phyloP scores from a whole-genome alignment of 139 green algal genomes.

The Chlamydomonas sp. region DNA sequence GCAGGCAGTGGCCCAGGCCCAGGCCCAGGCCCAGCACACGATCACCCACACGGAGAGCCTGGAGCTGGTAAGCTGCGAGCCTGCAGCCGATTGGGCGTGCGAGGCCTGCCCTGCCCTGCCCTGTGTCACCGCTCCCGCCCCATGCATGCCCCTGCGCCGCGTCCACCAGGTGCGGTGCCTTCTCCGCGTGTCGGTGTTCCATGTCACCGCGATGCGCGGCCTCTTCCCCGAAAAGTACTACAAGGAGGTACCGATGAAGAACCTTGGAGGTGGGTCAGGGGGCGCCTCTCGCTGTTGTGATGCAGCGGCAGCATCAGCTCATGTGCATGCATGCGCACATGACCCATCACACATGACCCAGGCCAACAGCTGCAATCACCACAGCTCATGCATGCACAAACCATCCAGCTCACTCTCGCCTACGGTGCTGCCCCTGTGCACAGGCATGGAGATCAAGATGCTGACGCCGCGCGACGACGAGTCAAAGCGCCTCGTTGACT shows the following conservation, averaged over 20 bases:
- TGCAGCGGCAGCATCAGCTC: no score
- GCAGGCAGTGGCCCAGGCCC: no score
- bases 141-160: no score
- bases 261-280: constrained; percentile 55
- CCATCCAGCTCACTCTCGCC: background rate
- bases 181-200: constrained; percentile 48
- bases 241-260: constrained; percentile 43
- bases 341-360: no score
- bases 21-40: constrained; percentile 27
- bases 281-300: no score
- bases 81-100: background rate
- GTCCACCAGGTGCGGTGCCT: constrained; percentile 43
- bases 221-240: constrained; percentile 60
- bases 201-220: constrained; percentile 58
- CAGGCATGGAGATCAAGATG: constrained; percentile 64
- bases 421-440: background rate
- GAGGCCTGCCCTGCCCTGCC: background rate
- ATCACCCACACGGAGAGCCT: constrained; percentile 36
- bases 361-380: background rate
- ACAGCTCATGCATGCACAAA: background rate
- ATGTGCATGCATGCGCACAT: background rate
- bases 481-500: constrained; percentile 48
- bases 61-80: constrained; percentile 31
- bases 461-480: constrained; percentile 41
- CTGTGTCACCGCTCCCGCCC: background rate